Conservation (phyloP, 164 flowering plant species). For the Nelumbo lutea region DNA sequence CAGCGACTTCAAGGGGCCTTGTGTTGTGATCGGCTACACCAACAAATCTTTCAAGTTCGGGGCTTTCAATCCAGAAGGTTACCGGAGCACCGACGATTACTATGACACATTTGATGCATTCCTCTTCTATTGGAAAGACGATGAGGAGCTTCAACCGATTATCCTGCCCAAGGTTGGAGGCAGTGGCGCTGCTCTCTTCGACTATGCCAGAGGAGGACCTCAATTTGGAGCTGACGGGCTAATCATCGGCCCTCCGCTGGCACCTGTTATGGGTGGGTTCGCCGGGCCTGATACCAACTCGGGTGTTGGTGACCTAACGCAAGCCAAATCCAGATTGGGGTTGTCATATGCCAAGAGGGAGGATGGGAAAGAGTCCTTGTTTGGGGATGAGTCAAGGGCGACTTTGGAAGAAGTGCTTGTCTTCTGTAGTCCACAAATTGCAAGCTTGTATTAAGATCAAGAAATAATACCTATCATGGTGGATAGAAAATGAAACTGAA, state of each 20-base stretch:
- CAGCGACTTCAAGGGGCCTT: conserved; percentile 90
- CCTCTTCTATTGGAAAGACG: conserved; percentile 66
- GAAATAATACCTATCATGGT: background rate
- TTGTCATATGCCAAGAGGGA: conserved; percentile 79
- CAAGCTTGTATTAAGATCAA: conserved; percentile 58
- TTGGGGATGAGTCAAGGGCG: conserved; percentile 74
- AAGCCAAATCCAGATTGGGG: conserved; percentile 84
- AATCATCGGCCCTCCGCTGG: conserved; percentile 85
- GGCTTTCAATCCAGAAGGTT: conserved; percentile 91
- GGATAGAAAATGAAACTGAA: background rate
- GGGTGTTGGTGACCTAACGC: conserved; percentile 76
- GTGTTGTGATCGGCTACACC: conserved; percentile 82
- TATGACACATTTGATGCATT: conserved; percentile 89
- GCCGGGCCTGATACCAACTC: conserved; percentile 89
- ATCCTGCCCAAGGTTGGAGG: conserved; percentile 83
- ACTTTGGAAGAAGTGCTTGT: conserved; percentile 63
- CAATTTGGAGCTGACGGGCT: conserved; percentile 94
- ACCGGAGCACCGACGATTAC: conserved; percentile 81
- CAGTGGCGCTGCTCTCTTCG: conserved; percentile 94
- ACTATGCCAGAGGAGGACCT: conserved; percentile 90
- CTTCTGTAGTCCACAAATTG: conserved; percentile 88
- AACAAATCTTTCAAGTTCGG: conserved; percentile 79
- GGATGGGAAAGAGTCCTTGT: conserved; percentile 85
- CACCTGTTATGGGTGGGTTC: conserved; percentile 91
- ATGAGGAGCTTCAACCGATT: conserved; percentile 37